Evolutionary conservation across 2,329 filamentous ascomycete genomes (phyloP).

Genomic region (Fusarium brachygibbosum): DNA sequence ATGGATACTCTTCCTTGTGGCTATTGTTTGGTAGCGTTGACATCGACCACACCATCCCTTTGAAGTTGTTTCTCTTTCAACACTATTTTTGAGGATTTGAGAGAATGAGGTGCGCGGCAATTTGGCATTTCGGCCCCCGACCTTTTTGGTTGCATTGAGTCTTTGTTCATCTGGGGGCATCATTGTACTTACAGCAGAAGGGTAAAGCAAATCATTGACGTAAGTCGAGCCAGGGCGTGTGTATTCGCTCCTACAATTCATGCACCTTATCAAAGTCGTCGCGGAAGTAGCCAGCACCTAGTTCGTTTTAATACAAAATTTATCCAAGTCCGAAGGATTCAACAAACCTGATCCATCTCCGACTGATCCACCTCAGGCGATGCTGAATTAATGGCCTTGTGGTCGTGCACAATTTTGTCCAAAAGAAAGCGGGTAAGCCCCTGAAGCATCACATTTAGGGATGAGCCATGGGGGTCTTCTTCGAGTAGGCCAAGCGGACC

Average conservation of each 20-base stretch:
- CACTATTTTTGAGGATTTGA: conserved; percentile 89
- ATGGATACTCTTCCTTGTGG: conserved; percentile 86
- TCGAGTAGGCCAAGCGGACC: conserved; percentile 85
- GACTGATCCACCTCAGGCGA: conserved; percentile 76
- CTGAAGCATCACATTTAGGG: conserved; percentile 86
- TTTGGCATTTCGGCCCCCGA: conserved; percentile 63
- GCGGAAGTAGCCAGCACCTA: conserved; percentile 76
- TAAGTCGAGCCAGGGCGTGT: conserved; percentile 82
- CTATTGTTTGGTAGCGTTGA: conserved; percentile 88
- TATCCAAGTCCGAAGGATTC: background rate
- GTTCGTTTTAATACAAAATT: background rate
- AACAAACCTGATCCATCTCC: conserved; percentile 73
- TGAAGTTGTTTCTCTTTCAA: conserved; percentile 89
- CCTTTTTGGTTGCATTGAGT: conserved; percentile 57
- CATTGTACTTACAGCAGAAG: conserved; percentile 56
- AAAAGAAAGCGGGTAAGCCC: conserved; percentile 87
- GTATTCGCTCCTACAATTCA: conserved; percentile 88
- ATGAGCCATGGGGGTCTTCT: conserved; percentile 79
- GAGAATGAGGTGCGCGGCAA: conserved; percentile 79
- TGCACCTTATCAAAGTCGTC: conserved; percentile 82
- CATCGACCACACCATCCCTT: conserved; percentile 95
- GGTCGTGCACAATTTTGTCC: conserved; percentile 83
- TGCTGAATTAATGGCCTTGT: conserved; percentile 73
- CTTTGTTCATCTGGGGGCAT: background rate
- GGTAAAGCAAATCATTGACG: conserved; percentile 89